A percentile compares a stretch with the other conserved stretches of the same genome.
Conservation (phyloP, 2,329 filamentous ascomycete genomes). For the Alternaria postmessia region DNA sequence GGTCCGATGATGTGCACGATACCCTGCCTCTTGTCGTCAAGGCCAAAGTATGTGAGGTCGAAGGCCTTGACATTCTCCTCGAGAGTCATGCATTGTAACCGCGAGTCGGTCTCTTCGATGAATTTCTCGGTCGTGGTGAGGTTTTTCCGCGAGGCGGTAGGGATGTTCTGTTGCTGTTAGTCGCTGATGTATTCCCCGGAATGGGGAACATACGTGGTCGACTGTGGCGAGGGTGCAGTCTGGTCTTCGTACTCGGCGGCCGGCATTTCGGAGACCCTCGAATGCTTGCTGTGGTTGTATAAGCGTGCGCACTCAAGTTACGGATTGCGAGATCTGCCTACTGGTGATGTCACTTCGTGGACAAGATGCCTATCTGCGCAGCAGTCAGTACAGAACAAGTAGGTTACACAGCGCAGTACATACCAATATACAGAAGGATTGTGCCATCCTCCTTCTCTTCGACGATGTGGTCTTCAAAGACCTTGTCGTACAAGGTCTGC, state of each 20-base stretch:
- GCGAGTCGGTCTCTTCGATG: constrained; percentile 92
- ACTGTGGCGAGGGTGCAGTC: constrained; percentile 97
- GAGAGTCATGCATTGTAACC: constrained; percentile 91
- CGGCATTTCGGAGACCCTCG: constrained; percentile 90
- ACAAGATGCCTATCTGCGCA: constrained; percentile 86
- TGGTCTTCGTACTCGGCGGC: constrained; percentile 85
- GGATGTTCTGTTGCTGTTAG: constrained; percentile 75
- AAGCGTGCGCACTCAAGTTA: constrained; percentile 11
- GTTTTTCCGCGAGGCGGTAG: constrained; percentile 86
- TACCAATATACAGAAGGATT: constrained; percentile 90
- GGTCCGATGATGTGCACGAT: constrained; percentile 99
- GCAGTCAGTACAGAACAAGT: constrained; percentile 30
- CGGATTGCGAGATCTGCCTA: constrained; percentile 52
- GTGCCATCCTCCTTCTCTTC: constrained; percentile 96
- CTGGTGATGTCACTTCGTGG: constrained; percentile 97
- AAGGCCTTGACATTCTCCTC: constrained; percentile 98
- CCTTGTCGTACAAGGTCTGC: constrained; percentile 96
- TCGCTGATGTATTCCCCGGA: neutral
- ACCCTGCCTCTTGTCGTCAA: constrained; percentile 94
- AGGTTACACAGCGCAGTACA: constrained; percentile 39
- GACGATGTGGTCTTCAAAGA: constrained; percentile 92
- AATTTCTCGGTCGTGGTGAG: constrained; percentile 95
- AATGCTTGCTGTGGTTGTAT: constrained; percentile 79
- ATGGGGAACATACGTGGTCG: constrained; percentile 78
- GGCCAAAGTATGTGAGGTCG: constrained; percentile 94